phyloP scores from a whole-genome alignment of 2,329 filamentous ascomycete species.

The Cladosporium sp. region DNA sequence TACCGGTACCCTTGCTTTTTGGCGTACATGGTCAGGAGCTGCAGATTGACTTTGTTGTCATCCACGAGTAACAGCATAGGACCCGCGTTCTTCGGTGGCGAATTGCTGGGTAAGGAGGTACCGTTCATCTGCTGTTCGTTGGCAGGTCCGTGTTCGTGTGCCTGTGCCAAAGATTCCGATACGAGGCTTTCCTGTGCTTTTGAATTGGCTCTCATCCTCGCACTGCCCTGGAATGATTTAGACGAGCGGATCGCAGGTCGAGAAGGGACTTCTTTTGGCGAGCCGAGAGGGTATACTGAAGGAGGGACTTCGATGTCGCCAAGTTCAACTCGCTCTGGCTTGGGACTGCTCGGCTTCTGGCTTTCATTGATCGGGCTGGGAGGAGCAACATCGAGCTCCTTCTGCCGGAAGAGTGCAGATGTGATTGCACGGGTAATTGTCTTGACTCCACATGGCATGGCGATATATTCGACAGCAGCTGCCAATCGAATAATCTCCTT shows the following conservation, averaged over 20 bases:
- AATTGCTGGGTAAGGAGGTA: neutral
- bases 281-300: neutral
- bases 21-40: slow-evolving; percentile 34
- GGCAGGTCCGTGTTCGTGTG: neutral
- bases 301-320: neutral
- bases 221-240: neutral
- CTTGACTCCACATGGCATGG: slow-evolving; percentile 1
- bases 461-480: neutral
- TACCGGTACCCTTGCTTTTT: slow-evolving; percentile 41
- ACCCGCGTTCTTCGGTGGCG: too few species aligned
- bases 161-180: too few species aligned
- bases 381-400: neutral
- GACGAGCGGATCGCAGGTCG: neutral
- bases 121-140: neutral
- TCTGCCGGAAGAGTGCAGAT: neutral
- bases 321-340: neutral
- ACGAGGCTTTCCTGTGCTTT: neutral
- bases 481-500: neutral
- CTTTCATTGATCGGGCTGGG: neutral
- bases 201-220: neutral
- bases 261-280: neutral
- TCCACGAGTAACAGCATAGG: slow-evolving; percentile 34
- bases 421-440: neutral
- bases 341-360: neutral
- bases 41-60: slow-evolving; percentile 39